Conservation (phyloP, 139 green algal genomes). For the Pleodorina starrii region DNA sequence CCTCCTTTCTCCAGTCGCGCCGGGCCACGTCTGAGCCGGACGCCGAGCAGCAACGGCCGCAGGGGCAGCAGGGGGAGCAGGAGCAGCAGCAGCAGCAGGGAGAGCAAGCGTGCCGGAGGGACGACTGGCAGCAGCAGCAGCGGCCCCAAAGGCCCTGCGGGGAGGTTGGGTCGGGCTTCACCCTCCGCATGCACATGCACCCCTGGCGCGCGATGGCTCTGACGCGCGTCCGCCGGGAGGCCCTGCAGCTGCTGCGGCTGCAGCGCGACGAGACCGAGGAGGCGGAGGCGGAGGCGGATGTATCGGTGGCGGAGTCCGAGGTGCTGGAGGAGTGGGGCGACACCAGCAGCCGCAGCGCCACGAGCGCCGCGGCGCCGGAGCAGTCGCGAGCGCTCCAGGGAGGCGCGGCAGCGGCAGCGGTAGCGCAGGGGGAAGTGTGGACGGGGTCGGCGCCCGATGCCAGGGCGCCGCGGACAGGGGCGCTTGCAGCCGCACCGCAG, state of each 20-base stretch:
- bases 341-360: background rate
- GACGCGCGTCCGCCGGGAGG: background rate
- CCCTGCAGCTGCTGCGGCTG: background rate
- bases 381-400: too few species aligned
- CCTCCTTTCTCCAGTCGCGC: too few species aligned
- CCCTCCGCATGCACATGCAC: background rate
- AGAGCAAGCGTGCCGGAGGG: too few species aligned
- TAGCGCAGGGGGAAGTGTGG: too few species aligned
- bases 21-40: too few species aligned
- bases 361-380: background rate
- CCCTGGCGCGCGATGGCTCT: slow-evolving; percentile 27
- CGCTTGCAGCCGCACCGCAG: too few species aligned
- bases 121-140: background rate
- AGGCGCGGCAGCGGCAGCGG: too few species aligned
- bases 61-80: background rate
- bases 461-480: too few species aligned
- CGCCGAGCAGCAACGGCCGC: background rate
- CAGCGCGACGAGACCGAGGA: slow-evolving; percentile 1
- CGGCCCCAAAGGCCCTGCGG: background rate
- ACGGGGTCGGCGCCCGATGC: too few species aligned
- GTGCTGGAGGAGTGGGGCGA: background rate
- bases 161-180: background rate
- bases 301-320: background rate
- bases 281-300: background rate
- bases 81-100: background rate